Percentiles rank a stretch among this genome's conserved stretches.
phyloP scores from a whole-genome alignment of 1,284 basidiomycete species.

The Phylloboletellus chloephorus region DNA sequence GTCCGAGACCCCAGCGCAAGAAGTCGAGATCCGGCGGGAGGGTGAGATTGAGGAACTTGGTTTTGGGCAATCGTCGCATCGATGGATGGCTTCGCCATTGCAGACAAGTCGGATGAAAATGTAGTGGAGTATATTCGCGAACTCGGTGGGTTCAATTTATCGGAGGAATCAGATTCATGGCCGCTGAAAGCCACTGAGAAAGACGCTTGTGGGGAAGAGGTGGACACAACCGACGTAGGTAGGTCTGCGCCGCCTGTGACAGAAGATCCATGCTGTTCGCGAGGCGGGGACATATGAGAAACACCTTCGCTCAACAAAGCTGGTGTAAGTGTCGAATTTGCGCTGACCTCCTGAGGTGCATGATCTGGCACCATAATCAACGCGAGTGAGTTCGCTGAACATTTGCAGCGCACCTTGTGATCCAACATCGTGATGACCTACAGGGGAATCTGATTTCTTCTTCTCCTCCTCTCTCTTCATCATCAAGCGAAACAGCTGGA shows the following conservation, averaged over 20 bases:
- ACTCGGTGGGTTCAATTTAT: conserved; percentile 29
- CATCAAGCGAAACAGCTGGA: conserved; percentile 79
- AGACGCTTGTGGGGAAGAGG: conserved; percentile 17
- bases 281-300: conserved; percentile 13
- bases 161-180: conserved; percentile 27
- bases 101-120: conserved; percentile 22
- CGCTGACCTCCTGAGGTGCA: conserved; percentile 10
- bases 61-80: conserved; percentile 14
- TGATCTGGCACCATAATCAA: conserved; percentile 19
- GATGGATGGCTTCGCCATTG: conserved; percentile 12
- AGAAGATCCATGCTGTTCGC: conserved; percentile 10
- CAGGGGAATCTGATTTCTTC: conserved; percentile 41
- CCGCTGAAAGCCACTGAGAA: conserved; percentile 1
- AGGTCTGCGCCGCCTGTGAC: conserved; percentile 1
- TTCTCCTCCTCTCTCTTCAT: conserved; percentile 81
- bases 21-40: conserved; percentile 65
- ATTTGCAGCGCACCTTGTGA: conserved; percentile 21
- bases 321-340: conserved; percentile 7
- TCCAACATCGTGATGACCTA: conserved; percentile 9
- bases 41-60: conserved; percentile 44
- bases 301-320: conserved; percentile 6
- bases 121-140: conserved; percentile 37
- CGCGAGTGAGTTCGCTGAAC: conserved; percentile 1
- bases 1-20: conserved; percentile 58
- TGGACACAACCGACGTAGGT: conserved; percentile 4